Percentiles rank a stretch among this genome's conserved stretches.
Evolutionary conservation across 306 rosid genomes (phyloP).

Genomic region (Alnus rubra): DNA sequence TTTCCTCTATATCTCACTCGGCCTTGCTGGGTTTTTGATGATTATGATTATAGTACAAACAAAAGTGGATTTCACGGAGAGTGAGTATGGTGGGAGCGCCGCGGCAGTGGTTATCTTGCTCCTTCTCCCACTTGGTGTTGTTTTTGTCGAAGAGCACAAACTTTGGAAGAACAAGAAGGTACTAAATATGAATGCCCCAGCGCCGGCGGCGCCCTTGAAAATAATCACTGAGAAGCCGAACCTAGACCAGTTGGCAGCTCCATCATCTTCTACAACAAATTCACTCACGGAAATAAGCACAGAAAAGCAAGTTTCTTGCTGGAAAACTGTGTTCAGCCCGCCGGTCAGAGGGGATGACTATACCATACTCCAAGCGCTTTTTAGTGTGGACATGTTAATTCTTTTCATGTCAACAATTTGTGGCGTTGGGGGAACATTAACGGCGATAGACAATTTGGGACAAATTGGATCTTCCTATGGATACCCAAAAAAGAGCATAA

Average conservation of each 20-base stretch:
- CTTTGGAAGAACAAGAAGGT: slow-evolving; percentile 15
- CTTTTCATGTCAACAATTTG: slow-evolving; percentile 47
- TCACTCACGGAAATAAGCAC: neutral
- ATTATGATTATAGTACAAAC: slow-evolving; percentile 50
- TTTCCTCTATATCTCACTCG: slow-evolving; percentile 57
- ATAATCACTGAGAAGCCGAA: slow-evolving; percentile 27
- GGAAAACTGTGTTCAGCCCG: slow-evolving; percentile 44
- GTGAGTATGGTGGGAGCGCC: slow-evolving; percentile 45
- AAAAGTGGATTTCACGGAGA: slow-evolving; percentile 21
- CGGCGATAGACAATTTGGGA: slow-evolving; percentile 56
- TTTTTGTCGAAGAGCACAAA: slow-evolving; percentile 45
- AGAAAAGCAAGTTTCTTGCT: slow-evolving; percentile 33
- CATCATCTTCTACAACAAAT: neutral
- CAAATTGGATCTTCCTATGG: slow-evolving; percentile 43
- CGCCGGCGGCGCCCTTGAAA: slow-evolving; percentile 14
- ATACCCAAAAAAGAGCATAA: slow-evolving; percentile 38
- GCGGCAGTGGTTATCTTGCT: slow-evolving; percentile 43
- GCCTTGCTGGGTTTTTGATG: slow-evolving; percentile 62
- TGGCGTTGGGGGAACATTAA: slow-evolving; percentile 57
- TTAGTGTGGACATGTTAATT: slow-evolving; percentile 53
- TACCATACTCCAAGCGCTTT: slow-evolving; percentile 58
- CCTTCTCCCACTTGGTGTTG: slow-evolving; percentile 42
- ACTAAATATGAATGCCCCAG: neutral
- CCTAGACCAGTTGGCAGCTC: neutral
- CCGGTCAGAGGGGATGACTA: slow-evolving; percentile 57